These are phyloP conservation scores for Theileria sp. DNA, from an alignment of 169 alveolate species.

Conservation along the genomic window DNA sequence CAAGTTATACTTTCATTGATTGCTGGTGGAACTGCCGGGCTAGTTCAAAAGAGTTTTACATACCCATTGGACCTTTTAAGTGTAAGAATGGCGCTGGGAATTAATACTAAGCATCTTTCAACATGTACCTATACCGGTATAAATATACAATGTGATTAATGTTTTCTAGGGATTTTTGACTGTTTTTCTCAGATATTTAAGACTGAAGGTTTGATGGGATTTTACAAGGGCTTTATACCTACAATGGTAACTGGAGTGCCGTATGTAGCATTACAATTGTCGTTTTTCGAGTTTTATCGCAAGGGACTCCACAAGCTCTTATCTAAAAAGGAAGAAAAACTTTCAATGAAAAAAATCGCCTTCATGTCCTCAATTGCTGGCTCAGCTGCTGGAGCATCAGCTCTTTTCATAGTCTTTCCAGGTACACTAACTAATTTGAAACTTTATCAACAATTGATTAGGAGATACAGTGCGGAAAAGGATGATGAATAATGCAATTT, in stretches of 20 bases:
- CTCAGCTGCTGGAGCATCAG: constrained; percentile 67
- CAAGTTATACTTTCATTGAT: constrained; percentile 58
- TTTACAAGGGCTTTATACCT: constrained; percentile 80
- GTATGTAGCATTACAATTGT: constrained; percentile 83
- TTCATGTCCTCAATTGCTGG: constrained; percentile 62
- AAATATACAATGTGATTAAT: constrained; percentile 9
- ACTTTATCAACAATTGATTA: constrained; percentile 52
- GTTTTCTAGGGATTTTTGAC: constrained; percentile 65
- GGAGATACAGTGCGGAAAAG: constrained; percentile 86
- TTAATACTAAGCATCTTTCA: constrained; percentile 73
- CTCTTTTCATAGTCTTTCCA: constrained; percentile 63
- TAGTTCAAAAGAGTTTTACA: constrained; percentile 77
- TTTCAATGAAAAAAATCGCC: constrained; percentile 58
- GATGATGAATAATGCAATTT: constrained; percentile 84
- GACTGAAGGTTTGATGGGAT: constrained; percentile 82
- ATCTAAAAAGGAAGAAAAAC: constrained; percentile 19
- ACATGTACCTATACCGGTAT: constrained; percentile 20
- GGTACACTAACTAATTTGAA: constrained; percentile 59
- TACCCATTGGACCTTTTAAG: constrained; percentile 84
- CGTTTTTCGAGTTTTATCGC: constrained; percentile 78
- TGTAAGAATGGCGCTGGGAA: constrained; percentile 83
- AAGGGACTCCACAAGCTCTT: constrained; percentile 9
- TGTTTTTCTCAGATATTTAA: constrained; percentile 68
- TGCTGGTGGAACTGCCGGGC: constrained; percentile 83
- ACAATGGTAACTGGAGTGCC: constrained; percentile 83